Evolutionary conservation across 495 filamentous ascomycete species (phyloP).

Genomic region (Immersiella caudata): DNA sequence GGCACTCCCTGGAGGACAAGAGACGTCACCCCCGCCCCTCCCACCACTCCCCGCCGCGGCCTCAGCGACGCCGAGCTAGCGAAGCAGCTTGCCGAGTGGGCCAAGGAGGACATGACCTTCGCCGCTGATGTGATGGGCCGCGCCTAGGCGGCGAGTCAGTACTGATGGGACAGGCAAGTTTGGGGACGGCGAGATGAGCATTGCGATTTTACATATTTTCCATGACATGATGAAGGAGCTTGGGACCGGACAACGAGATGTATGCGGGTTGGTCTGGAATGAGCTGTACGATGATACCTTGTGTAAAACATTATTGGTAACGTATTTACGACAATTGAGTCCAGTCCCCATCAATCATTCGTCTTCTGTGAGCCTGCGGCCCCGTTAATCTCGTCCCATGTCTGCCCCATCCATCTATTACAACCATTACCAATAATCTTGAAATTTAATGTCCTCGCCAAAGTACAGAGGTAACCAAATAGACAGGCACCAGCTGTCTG

Average conservation of each 20-base stretch:
- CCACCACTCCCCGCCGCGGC: neutral
- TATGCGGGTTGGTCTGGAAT: neutral
- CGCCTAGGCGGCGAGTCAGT: neutral
- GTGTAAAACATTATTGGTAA: neutral
- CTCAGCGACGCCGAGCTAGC: slow-evolving; percentile 40
- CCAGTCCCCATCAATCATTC: neutral
- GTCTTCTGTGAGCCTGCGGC: neutral
- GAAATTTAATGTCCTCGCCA: too few species aligned
- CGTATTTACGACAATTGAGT: neutral
- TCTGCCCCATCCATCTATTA: too few species aligned
- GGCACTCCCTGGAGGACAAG: slow-evolving; percentile 29
- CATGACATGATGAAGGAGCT: neutral
- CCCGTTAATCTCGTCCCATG: too few species aligned
- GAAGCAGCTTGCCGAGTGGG: slow-evolving; percentile 35
- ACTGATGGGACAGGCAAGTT: neutral
- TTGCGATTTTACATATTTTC: neutral
- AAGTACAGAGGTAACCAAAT: too few species aligned
- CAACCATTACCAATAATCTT: too few species aligned
- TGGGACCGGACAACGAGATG: neutral
- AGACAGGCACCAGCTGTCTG: neutral
- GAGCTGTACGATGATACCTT: neutral
- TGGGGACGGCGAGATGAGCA: neutral
- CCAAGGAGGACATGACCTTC: slow-evolving; percentile 29
- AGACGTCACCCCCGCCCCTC: neutral
- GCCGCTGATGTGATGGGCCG: neutral